Evolutionary conservation across 2,329 filamentous ascomycete genomes (phyloP), one percentile per base, ranked within the genome.

Genomic region (Penicillium olsonii): DNA sequence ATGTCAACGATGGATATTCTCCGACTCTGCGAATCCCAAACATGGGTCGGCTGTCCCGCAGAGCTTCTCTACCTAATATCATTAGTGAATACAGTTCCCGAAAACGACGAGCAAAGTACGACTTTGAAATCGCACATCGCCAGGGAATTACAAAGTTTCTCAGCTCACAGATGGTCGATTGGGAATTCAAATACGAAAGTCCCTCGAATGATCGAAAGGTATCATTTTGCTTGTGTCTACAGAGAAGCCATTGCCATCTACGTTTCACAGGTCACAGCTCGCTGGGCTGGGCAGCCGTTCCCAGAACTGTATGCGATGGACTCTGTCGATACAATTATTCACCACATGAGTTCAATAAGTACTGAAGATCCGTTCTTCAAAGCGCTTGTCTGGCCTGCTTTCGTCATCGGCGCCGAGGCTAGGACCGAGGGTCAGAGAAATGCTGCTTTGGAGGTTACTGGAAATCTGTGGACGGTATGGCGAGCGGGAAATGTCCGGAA

Each of bases 31-130:
- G 52, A 55, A 18, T 34, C 37, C n/a, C 49, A 52, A 31, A 38
- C 43, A 22, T 55, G 52, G 52, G 37, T 46, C 12, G 52, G 52
- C 12, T 55, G 52, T 17, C 52, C 52, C 2, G 52, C 49, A 20
- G 45, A 52, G 11, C 45, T 55, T 11, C 49, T 55, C 24, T 47
- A 47, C 15, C 33, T 51, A 17, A 44, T 55, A 18, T 55, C 45
- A 11, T 37, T 50, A 11, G 24, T 52, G 8, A 55, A 55, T 18
- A 29, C 38, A 12, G 29, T 44, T 9, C 34, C 40, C 34, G 43
- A 46, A 38, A 33, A n/a, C n/a, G 34, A 26, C 22, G 20, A 40
- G 8, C 15, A 39, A 29, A 3, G 18, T 20, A 26, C 22, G 12
- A 8, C 15, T 12, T 27, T 44, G 15, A 26, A 19, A 24, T 34